Base-by-base conservation (phyloP, 2,329 filamentous ascomycete genomes). In the Canariomyces notabilis region DNA sequence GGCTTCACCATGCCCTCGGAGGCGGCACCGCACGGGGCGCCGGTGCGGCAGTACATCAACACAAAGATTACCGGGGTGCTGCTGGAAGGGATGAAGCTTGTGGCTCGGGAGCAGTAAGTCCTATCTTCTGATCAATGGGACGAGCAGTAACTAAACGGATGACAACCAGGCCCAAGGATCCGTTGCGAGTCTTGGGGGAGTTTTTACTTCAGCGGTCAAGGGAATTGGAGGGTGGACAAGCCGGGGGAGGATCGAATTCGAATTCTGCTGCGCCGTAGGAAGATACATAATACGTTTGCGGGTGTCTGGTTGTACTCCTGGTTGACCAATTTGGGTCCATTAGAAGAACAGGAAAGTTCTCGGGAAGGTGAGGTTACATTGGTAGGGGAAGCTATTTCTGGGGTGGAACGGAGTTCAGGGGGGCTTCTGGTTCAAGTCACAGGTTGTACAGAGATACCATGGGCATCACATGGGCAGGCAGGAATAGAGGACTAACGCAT, bases 21-120 rank as follows among this genome's bases (percentile, higher is more conserved):
- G 59, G 75, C 80, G 12, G 73, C 77, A 1, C 66, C 75, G 1
- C 82, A 87, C 58, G 84, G 85, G 37, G 85, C 84, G 18, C 80
- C 82, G 1, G 80, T 80, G 5, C 76, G 85, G 36, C 76, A 79
- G 57, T 89, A 88, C 62, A 66, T 89, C 56, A 89, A 89, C 59
- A 73, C 75, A 39, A 86, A 82, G 57, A 76, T 89, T 33, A 85
- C 83, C 0, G 78, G 78, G 1, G 75, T 77, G 20, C 59, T 89
- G 48, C 67, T 89, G 32, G 84, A 89, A 58, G 85, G 84, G 19
- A 85, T 89, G 82, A 89, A 88, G 68, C 65, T 75, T 44, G 62
- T 89, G 50, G 83, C 82, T 4, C 81, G 78, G 55, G 82, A 88
- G 34, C 79, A 84, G 85, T 88, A 66, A 60, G 83, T 75, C 35